These are phyloP conservation scores for Lumnitzera littorea DNA, from an alignment of 345 rosid genomes.

Conservation along the genomic window DNA sequence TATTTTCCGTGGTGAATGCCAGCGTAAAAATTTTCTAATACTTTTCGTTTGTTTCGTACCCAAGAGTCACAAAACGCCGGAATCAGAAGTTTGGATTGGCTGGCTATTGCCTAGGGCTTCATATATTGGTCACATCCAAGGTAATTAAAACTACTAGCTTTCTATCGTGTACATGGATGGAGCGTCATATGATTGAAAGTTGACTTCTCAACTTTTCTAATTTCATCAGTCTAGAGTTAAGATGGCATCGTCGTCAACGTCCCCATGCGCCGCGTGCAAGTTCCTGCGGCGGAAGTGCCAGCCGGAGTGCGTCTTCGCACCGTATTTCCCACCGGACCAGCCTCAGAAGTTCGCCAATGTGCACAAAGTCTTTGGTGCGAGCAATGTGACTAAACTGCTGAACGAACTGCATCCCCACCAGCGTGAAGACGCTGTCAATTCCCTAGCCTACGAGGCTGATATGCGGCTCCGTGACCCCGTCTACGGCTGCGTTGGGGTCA, in stretches of 20 bases:
- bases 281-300: constrained; percentile 24
- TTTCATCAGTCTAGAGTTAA: not conserved
- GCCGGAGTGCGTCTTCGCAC: constrained; percentile 25
- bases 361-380: constrained; percentile 22
- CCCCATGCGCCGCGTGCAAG: constrained; percentile 25
- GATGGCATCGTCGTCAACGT: constrained; percentile 19
- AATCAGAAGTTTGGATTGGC: too few relatives aligned
- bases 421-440: constrained; percentile 23
- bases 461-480: constrained; percentile 23
- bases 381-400: constrained; percentile 25
- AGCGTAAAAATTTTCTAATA: too few relatives aligned
- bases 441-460: constrained; percentile 22
- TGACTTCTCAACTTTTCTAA: not conserved
- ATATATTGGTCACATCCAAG: too few relatives aligned
- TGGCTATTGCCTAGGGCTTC: too few relatives aligned
- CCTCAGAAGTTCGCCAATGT: constrained; percentile 22
- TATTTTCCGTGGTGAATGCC: too few relatives aligned
- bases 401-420: constrained; percentile 25
- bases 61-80: too few relatives aligned
- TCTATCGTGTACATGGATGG: not conserved
- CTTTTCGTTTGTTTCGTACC: too few relatives aligned
- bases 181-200: not conserved
- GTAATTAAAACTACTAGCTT: not conserved
- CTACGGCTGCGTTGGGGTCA: constrained; percentile 25
- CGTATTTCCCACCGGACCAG: constrained; percentile 24